phyloP scores from a whole-genome alignment of 2,329 filamentous ascomycete genomes.

The Thelonectria blattea region DNA sequence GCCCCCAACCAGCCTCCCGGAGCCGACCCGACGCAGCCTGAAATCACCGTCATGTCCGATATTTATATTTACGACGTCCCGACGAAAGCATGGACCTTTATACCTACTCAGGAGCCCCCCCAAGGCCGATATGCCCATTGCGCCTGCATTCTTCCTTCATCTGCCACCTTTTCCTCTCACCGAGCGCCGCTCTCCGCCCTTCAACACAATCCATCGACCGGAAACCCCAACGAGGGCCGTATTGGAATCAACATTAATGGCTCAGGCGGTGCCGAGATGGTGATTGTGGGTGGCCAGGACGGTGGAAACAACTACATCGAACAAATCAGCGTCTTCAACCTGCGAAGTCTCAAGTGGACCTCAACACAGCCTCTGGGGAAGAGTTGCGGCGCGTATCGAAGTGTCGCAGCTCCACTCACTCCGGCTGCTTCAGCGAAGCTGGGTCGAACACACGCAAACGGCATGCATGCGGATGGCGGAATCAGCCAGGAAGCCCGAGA shows the following conservation, averaged over 20 bases:
- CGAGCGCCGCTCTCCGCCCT: constrained; percentile 85
- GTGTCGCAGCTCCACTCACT: constrained; percentile 85
- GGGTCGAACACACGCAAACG: constrained; percentile 61
- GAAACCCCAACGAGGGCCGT: constrained; percentile 85
- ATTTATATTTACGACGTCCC: constrained; percentile 93
- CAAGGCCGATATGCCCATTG: constrained; percentile 97
- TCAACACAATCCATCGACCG: constrained; percentile 83
- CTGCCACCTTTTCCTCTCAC: constrained; percentile 83
- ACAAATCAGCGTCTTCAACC: constrained; percentile 97
- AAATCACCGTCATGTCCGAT: constrained; percentile 97
- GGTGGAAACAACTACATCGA: constrained; percentile 99
- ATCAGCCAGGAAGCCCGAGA: constrained; percentile 62
- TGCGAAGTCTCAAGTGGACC: constrained; percentile 94
- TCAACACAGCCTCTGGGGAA: constrained; percentile 85
- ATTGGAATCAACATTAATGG: constrained; percentile 91
- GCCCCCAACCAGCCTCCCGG: constrained; percentile 58
- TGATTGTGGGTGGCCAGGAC: constrained; percentile 95
- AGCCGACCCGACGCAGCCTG: constrained; percentile 68
- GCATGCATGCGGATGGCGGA: constrained; percentile 51
- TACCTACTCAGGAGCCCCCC: constrained; percentile 80
- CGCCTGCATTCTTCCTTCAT: constrained; percentile 88
- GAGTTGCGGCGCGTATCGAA: constrained; percentile 95
- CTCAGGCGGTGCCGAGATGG: constrained; percentile 92
- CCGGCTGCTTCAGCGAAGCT: constrained; percentile 69
- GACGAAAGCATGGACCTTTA: constrained; percentile 82